Percentiles rank a stretch among this genome's conserved stretches.
These are phyloP conservation scores for Tubosaeta brunneosetosa DNA, from an alignment of 768 basidiomycete species.

Conservation along the genomic window DNA sequence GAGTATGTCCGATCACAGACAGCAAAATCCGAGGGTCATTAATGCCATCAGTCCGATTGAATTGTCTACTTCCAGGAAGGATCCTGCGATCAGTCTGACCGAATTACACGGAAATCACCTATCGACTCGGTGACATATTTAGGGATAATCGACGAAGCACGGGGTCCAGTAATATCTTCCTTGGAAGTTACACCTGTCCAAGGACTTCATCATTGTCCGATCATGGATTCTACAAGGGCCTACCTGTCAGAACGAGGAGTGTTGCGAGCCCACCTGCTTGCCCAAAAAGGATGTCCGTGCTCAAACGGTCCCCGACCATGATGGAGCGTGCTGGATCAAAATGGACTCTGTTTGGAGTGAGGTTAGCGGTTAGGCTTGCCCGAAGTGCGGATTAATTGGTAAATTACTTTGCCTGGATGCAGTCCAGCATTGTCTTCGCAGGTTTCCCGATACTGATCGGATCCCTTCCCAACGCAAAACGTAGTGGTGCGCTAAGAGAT, in stretches of 20 bases:
- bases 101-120: slow-evolving; percentile 63
- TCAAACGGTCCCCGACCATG: slow-evolving; percentile 94
- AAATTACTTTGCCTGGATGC: slow-evolving; percentile 72
- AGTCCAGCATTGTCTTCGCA: slow-evolving; percentile 87
- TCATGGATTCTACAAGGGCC: slow-evolving; percentile 7
- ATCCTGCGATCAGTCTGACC: slow-evolving; percentile 17
- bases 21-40: slow-evolving; percentile 22
- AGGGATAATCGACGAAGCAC: slow-evolving; percentile 69
- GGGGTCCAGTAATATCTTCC: slow-evolving; percentile 66
- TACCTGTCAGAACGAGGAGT: slow-evolving; percentile 89
- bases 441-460: slow-evolving; percentile 89
- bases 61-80: not conserved
- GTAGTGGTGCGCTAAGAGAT: slow-evolving; percentile 75
- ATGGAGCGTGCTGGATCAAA: slow-evolving; percentile 85
- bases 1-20: slow-evolving; percentile 31
- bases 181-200: slow-evolving; percentile 69
- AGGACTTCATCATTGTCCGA: not conserved
- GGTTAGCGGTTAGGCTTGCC: slow-evolving; percentile 8
- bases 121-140: slow-evolving; percentile 78
- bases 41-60: slow-evolving; percentile 3
- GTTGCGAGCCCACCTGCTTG: slow-evolving; percentile 81
- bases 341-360: slow-evolving; percentile 52
- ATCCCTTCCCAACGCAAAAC: slow-evolving; percentile 61
- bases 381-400: not conserved
- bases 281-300: slow-evolving; percentile 95